Conservation (phyloP, 768 basidiomycete genomes). For the Russula earlei region DNA sequence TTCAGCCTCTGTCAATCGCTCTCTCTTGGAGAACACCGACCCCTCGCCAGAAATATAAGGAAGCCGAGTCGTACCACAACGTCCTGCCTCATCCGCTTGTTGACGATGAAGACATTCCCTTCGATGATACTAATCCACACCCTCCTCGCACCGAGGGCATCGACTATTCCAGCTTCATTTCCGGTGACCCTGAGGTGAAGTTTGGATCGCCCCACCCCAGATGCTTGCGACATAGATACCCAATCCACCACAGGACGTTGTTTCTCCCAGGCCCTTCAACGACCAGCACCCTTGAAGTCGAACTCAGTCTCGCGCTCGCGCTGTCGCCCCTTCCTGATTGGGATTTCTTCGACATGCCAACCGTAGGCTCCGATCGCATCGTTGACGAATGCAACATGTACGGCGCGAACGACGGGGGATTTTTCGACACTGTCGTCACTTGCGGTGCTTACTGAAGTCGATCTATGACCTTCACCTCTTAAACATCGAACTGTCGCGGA, state of each 20-base stretch:
- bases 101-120: background rate
- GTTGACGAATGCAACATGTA: background rate
- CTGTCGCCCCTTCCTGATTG: background rate
- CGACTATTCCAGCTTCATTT: conserved; percentile 7
- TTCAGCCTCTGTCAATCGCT: background rate
- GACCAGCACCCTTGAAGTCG: background rate
- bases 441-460: conserved; percentile 3
- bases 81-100: background rate
- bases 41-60: conserved; percentile 4
- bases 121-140: background rate
- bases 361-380: background rate
- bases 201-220: background rate
- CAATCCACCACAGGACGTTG: background rate
- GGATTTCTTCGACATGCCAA: background rate
- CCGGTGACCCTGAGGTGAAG: conserved; percentile 9
- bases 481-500: background rate
- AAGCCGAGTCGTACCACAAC: conserved; percentile 3
- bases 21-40: background rate
- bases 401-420: background rate
- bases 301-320: background rate
- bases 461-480: background rate
- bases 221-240: background rate
- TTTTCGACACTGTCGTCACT: conserved; percentile 2
- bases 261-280: background rate
- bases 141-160: background rate